Evolutionary conservation across 2,329 filamentous ascomycete genomes (phyloP).

Genomic region (Blumeriella jaapii): DNA sequence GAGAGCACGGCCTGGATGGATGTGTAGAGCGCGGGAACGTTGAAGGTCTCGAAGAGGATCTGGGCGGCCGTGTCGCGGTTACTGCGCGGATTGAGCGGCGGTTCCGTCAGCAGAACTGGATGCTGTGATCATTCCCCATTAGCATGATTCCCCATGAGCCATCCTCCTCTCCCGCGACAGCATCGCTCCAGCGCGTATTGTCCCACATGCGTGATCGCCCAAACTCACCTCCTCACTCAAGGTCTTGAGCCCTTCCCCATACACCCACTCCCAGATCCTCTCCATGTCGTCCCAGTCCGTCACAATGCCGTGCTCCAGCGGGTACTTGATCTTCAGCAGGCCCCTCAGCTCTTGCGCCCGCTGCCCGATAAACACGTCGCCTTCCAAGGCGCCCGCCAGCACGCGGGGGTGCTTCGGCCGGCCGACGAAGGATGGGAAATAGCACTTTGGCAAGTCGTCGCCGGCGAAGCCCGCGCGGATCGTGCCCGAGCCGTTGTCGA

Average conservation of each 20-base stretch:
- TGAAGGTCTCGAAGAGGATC: constrained; percentile 97
- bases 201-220: too few species aligned
- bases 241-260: constrained; percentile 90
- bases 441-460: constrained; percentile 91
- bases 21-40: constrained; percentile 90
- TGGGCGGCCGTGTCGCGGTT: constrained; percentile 96
- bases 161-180: not conserved
- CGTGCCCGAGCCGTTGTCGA: constrained; percentile 97
- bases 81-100: constrained; percentile 85
- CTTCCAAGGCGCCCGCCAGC: constrained; percentile 90
- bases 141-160: not conserved
- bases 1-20: constrained; percentile 96
- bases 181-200: not conserved
- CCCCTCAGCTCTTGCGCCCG: constrained; percentile 81
- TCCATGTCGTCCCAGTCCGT: constrained; percentile 99
- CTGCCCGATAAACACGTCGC: constrained; percentile 92
- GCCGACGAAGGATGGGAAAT: constrained; percentile 94
- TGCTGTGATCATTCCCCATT: constrained; percentile 42
- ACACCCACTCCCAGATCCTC: constrained; percentile 97
- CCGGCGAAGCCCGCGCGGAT: constrained; percentile 95
- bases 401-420: constrained; percentile 91
- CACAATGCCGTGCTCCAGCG: constrained; percentile 93
- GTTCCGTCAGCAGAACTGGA: constrained; percentile 90
- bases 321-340: constrained; percentile 89
- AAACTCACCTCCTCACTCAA: constrained; percentile 79